These are phyloP conservation scores for Hydnum rufescens DNA, from an alignment of 768 basidiomycete species.

Conservation along the genomic window DNA sequence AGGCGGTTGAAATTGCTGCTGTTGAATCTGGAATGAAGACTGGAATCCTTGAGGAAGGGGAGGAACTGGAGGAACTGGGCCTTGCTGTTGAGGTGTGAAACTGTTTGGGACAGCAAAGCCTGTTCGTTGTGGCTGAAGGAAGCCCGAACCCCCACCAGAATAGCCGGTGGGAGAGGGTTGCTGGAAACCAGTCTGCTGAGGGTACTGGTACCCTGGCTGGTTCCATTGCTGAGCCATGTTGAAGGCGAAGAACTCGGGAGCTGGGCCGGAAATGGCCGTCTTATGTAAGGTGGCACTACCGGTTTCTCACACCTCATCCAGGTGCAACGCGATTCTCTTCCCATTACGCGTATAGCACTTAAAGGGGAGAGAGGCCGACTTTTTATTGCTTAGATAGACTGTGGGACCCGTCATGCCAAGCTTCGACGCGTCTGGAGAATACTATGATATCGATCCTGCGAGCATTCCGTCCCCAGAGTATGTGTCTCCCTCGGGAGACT, in stretches of 20 bases:
- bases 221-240: conserved; percentile 17
- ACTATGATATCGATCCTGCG: too few relatives aligned
- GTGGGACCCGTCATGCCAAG: not conserved
- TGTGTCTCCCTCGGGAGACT: too few relatives aligned
- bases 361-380: not conserved
- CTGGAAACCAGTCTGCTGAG: conserved; percentile 22
- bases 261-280: not conserved
- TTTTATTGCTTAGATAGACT: not conserved
- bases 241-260: not conserved
- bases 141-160: not conserved
- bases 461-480: too few relatives aligned
- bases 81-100: not conserved
- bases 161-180: conserved; percentile 9
- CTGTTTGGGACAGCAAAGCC: conserved; percentile 23
- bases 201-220: conserved; percentile 51
- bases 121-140: conserved; percentile 38
- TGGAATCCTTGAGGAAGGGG: conserved; percentile 9
- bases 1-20: conserved; percentile 16
- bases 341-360: not conserved
- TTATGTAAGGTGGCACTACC: not conserved
- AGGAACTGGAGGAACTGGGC: not conserved
- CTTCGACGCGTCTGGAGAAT: too few relatives aligned
- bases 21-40: conserved; percentile 16
- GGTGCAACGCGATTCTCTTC: not conserved
- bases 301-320: not conserved